phyloP scores from a whole-genome alignment of 495 filamentous ascomycete species.

The Podospora didyma region DNA sequence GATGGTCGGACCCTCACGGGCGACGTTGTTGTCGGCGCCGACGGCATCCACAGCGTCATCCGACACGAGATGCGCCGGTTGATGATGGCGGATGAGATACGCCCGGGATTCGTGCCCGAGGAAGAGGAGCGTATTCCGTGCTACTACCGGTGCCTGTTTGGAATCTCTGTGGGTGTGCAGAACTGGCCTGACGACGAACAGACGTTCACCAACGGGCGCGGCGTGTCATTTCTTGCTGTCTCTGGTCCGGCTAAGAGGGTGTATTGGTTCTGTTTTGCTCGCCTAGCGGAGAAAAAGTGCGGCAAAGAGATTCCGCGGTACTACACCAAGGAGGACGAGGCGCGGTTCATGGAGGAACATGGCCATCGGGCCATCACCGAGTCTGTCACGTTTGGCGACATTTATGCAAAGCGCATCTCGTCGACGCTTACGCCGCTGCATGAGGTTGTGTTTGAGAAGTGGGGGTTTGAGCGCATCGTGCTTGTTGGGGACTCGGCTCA shows the following conservation, averaged over 20 bases:
- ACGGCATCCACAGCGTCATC: slow-evolving; percentile 47
- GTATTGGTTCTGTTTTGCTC: not conserved
- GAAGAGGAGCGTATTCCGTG: slow-evolving; percentile 7
- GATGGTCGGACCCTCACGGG: slow-evolving; percentile 31
- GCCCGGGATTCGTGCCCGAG: slow-evolving; percentile 18
- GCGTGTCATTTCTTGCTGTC: not conserved
- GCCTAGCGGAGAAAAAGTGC: not conserved
- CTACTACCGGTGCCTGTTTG: not conserved
- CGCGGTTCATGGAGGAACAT: slow-evolving; percentile 1
- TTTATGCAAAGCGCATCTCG: slow-evolving; percentile 26
- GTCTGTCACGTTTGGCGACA: slow-evolving; percentile 19
- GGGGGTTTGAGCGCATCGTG: slow-evolving; percentile 24
- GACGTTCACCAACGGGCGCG: not conserved
- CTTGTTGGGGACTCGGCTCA: slow-evolving; percentile 34
- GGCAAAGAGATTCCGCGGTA: slow-evolving; percentile 14
- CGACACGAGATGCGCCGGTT: slow-evolving; percentile 34
- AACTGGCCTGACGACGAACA: not conserved
- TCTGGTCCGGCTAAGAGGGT: not conserved
- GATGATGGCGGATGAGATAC: slow-evolving; percentile 12
- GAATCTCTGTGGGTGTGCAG: not conserved
- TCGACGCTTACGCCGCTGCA: slow-evolving; percentile 22
- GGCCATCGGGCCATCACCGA: not conserved
- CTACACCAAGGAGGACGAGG: slow-evolving; percentile 28
- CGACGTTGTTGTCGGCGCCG: slow-evolving; percentile 48
- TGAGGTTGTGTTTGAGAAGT: slow-evolving; percentile 31